A percentile compares a stretch with the other conserved stretches of the same genome.
Evolutionary conservation across 805 yeast genomes (phyloP).

Genomic region (Saturnispora zaruensis): DNA sequence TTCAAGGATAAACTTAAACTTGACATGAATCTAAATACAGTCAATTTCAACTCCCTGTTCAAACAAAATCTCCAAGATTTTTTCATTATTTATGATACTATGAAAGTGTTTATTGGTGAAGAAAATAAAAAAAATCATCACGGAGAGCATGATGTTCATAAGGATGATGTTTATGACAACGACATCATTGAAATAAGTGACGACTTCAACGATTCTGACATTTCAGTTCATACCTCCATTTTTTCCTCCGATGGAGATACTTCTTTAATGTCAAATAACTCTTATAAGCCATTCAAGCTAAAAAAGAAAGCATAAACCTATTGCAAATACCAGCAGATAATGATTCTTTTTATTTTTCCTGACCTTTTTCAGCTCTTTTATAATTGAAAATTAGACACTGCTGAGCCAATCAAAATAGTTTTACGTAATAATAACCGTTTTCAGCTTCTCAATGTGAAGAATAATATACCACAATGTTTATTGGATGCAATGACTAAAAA

Average conservation of each 20-base stretch:
- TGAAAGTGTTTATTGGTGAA: constrained; percentile 16
- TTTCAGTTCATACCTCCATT: constrained; percentile 7
- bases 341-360: background rate
- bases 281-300: constrained; percentile 11
- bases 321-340: too few relatives aligned
- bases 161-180: background rate
- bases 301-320: too few relatives aligned
- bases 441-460: background rate
- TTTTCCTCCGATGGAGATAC: constrained; percentile 8
- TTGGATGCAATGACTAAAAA: constrained; percentile 13
- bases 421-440: background rate
- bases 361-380: background rate
- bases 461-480: background rate
- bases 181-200: constrained; percentile 11
- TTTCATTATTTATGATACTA: constrained; percentile 20
- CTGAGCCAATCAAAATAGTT: background rate
- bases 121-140: background rate
- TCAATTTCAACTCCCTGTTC: constrained; percentile 18
- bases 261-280: background rate
- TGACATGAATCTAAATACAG: constrained; percentile 19
- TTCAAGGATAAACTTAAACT: constrained; percentile 17
- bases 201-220: constrained; percentile 6
- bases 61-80: constrained; percentile 25
- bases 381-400: background rate
- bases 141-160: background rate